Evolutionary conservation across 345 rosid genomes (phyloP).

Genomic region (Salix purpurea): DNA sequence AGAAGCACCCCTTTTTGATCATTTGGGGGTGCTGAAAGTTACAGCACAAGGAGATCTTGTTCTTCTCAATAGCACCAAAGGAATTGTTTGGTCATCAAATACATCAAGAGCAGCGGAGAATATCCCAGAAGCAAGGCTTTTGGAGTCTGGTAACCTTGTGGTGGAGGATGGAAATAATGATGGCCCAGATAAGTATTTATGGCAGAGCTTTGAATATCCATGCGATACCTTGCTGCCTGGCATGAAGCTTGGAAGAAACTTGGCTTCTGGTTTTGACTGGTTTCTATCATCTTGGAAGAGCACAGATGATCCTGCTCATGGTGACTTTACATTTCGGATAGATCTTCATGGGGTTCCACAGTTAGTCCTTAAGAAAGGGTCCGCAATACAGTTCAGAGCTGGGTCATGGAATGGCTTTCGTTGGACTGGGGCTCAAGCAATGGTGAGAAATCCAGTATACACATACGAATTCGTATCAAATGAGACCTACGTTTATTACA

Average conservation of each 20-base stretch:
- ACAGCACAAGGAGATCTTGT: slow-evolving; percentile 20
- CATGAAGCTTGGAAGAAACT: slow-evolving; percentile 12
- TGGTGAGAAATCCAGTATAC: background rate
- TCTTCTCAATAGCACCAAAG: slow-evolving; percentile 1
- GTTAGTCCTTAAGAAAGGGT: background rate
- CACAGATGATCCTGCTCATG: slow-evolving; percentile 14
- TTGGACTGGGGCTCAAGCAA: background rate
- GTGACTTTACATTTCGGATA: background rate
- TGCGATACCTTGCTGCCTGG: slow-evolving; percentile 14
- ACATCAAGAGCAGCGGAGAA: background rate
- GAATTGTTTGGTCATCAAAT: slow-evolving; percentile 21
- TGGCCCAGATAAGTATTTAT: background rate
- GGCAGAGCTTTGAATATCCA: slow-evolving; percentile 25
- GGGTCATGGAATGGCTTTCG: slow-evolving; percentile 17
- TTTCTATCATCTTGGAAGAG: slow-evolving; percentile 6
- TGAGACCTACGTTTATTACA: slow-evolving; percentile 6
- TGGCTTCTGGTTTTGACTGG: background rate
- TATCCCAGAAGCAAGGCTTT: slow-evolving; percentile 9
- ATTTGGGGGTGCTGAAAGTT: background rate
- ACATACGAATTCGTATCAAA: background rate
- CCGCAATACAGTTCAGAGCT: background rate
- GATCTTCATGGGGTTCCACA: slow-evolving; percentile 15
- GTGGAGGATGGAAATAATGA: slow-evolving; percentile 5
- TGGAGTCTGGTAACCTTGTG: slow-evolving; percentile 24
- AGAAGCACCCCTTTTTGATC: slow-evolving; percentile 6